Evolutionary conservation across 129 eudicot species (phyloP).

Genomic region (Helianthus annuus): DNA sequence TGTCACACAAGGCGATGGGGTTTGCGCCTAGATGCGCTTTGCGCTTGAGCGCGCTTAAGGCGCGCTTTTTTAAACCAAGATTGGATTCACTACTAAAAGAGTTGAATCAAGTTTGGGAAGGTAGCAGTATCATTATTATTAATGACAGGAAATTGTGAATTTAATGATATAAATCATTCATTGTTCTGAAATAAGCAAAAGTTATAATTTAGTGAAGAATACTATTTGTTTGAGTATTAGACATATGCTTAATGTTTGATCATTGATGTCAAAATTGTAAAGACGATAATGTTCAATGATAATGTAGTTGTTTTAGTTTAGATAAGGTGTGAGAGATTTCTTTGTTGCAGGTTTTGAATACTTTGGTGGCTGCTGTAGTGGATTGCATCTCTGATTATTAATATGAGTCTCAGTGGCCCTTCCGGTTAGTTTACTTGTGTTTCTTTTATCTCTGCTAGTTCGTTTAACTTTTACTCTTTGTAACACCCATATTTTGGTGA

Average conservation of each 20-base stretch:
- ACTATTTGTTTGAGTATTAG: too few species aligned
- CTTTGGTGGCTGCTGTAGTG: constrained; percentile 8
- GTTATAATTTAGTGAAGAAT: background rate
- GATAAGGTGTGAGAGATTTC: constrained; percentile 25
- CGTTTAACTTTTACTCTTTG: background rate
- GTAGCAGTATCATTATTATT: background rate
- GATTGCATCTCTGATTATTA: constrained; percentile 26
- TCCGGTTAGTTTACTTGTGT: constrained; percentile 53
- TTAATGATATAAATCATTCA: constrained; percentile 1
- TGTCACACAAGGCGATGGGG: too few species aligned
- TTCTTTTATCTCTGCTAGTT: background rate
- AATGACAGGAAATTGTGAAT: constrained; percentile 3
- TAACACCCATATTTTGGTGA: background rate
- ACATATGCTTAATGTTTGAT: too few species aligned
- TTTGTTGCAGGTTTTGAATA: constrained; percentile 36
- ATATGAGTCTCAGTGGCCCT: constrained; percentile 67
- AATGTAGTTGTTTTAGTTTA: background rate
- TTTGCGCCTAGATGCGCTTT: too few species aligned
- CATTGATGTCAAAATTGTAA: too few species aligned
- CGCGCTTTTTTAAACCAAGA: too few species aligned
- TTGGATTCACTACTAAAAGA: background rate
- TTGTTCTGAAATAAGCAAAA: constrained; percentile 9
- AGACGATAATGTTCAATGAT: too few species aligned
- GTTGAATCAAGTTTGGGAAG: background rate
- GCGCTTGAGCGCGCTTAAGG: too few species aligned